Percentiles rank a stretch among this genome's conserved stretches.
Evolutionary conservation across 2,329 filamentous ascomycete genomes (phyloP).

Genomic region (Fusarium sp.): DNA sequence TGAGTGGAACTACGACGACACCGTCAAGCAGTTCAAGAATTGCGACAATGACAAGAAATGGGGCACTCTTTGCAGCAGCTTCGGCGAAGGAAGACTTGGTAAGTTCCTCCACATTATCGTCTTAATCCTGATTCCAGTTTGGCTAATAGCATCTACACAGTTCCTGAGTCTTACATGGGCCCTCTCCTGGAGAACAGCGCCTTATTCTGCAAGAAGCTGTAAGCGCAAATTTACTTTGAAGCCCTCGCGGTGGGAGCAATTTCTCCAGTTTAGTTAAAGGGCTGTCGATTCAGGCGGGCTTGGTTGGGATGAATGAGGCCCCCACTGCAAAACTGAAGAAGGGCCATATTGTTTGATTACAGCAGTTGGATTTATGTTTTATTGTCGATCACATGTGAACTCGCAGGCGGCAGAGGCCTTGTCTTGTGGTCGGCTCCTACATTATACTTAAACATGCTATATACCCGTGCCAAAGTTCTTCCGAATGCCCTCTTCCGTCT

Average conservation of each 20-base stretch:
- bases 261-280: not conserved
- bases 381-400: not conserved
- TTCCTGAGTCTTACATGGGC: conserved; percentile 17
- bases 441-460: not conserved
- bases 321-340: too few relatives aligned
- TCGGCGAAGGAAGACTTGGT: not conserved
- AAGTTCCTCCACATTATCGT: not conserved
- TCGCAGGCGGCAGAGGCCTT: too few relatives aligned
- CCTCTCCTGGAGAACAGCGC: not conserved
- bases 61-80: conserved; percentile 16
- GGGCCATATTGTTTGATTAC: too few relatives aligned
- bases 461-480: not conserved
- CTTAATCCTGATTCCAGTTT: accelerated
- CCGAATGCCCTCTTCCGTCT: not conserved
- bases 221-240: too few relatives aligned
- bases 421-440: too few relatives aligned
- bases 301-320: not conserved
- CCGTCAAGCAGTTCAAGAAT: conserved; percentile 13
- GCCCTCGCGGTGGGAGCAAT: not conserved
- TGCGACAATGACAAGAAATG: conserved; percentile 21
- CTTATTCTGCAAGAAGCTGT: not conserved
- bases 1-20: conserved; percentile 20
- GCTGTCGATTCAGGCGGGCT: not conserved
- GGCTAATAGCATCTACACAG: not conserved
- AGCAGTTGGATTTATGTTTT: not conserved